Evolutionary conservation across 2,329 filamentous ascomycete genomes (phyloP).

Genomic region (Xylaria sp.): DNA sequence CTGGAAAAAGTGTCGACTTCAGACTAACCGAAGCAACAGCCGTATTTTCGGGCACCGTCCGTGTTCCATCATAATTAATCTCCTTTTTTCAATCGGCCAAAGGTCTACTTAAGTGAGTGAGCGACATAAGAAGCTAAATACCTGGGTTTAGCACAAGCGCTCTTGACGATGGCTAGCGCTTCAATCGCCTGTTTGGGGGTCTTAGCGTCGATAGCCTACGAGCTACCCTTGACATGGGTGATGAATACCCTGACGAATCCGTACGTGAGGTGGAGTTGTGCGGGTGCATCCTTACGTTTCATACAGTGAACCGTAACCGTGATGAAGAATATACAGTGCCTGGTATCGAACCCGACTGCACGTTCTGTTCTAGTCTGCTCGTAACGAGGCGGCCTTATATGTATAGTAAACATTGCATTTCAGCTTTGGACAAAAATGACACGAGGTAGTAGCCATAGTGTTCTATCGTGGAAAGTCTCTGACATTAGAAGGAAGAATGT

Average conservation of each 20-base stretch:
- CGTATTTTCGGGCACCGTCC: conserved; percentile 17
- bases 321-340: conserved; percentile 11
- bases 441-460: background rate
- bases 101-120: background rate
- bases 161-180: conserved; percentile 12
- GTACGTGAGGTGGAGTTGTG: conserved; percentile 27
- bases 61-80: conserved; percentile 7
- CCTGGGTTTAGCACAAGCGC: conserved; percentile 12
- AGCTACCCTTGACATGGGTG: conserved; percentile 22
- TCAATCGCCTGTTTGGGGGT: conserved; percentile 13
- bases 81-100: background rate
- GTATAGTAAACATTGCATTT: background rate
- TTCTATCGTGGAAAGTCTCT: conserved; percentile 1
- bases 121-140: background rate
- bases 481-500: conserved; percentile 22
- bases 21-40: background rate
- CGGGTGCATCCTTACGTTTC: conserved; percentile 31
- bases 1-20: conserved; percentile 5
- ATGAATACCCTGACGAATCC: conserved; percentile 27
- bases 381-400: background rate
- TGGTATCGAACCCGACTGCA: background rate
- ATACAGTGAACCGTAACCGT: conserved; percentile 28
- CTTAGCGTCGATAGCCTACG: conserved; percentile 5
- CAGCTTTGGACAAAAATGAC: background rate
- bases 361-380: background rate